Evolutionary conservation across 768 basidiomycete genomes (phyloP).

Genomic region (Psilocybe cubensis): DNA sequence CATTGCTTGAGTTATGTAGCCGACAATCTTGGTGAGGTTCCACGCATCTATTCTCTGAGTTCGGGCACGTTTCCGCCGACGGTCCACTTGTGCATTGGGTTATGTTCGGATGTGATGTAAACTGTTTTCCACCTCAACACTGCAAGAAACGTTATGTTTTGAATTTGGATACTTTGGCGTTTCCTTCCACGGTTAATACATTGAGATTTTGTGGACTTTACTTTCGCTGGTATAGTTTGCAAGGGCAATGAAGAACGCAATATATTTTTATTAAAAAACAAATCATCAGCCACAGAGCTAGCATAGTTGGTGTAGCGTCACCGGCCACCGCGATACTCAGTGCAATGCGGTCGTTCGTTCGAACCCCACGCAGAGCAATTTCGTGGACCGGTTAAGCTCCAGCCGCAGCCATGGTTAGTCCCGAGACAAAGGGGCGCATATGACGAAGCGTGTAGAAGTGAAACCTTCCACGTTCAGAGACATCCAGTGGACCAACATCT

Average conservation of each 20-base stretch:
- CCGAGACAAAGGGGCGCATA: neutral
- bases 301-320: slow-evolving; percentile 1
- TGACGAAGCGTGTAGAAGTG: neutral
- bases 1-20: neutral
- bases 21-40: too few relatives aligned
- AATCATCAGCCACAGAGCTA: neutral
- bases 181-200: too few relatives aligned
- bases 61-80: too few relatives aligned
- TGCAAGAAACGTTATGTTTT: too few relatives aligned
- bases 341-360: slow-evolving; percentile 6
- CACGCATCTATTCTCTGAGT: too few relatives aligned
- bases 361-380: slow-evolving; percentile 5
- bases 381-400: neutral
- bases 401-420: neutral
- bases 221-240: too few relatives aligned
- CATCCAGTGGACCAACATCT: too few relatives aligned
- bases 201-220: too few relatives aligned
- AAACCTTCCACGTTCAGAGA: too few relatives aligned
- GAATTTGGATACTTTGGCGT: too few relatives aligned
- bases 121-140: too few relatives aligned
- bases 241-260: neutral
- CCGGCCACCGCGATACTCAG: neutral
- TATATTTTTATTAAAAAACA: neutral
- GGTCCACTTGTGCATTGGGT: neutral
- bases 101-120: too few relatives aligned